Conservation (phyloP, 169 alveolate species). For the Cryptosporidium parvum region DNA sequence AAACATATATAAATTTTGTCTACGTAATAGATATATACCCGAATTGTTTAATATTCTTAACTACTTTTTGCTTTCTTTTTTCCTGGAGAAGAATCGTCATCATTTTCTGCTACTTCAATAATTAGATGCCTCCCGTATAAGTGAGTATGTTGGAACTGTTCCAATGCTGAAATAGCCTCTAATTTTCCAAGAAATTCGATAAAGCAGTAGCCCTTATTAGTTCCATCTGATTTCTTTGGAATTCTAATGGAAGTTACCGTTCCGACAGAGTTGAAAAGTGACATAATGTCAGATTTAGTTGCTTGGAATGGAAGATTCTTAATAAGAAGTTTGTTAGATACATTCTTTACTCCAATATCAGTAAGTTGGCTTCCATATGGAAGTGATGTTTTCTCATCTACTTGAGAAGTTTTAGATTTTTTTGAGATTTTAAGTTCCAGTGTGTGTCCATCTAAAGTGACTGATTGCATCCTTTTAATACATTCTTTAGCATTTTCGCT, state of each 20-base stretch:
- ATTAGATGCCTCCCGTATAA: slow-evolving; percentile 93
- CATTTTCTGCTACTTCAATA: slow-evolving; percentile 87
- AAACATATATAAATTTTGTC: not conserved
- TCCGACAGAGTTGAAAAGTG: slow-evolving; percentile 92
- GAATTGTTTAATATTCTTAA: not conserved
- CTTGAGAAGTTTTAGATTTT: slow-evolving; percentile 32
- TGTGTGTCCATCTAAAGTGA: slow-evolving; percentile 82
- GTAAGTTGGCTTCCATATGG: not conserved
- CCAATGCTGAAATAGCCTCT: slow-evolving; percentile 91
- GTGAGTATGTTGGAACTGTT: slow-evolving; percentile 90
- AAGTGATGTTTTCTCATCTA: not conserved
- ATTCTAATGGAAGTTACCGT: slow-evolving; percentile 89
- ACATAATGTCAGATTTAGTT: slow-evolving; percentile 89
- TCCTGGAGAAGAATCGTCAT: slow-evolving; percentile 14
- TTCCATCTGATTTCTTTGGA: slow-evolving; percentile 90
- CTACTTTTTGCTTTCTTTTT: not conserved
- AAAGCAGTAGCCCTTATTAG: slow-evolving; percentile 94
- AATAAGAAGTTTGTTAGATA: slow-evolving; percentile 89
- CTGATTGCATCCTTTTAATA: slow-evolving; percentile 79
- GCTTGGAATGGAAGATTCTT: slow-evolving; percentile 96
- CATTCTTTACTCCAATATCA: slow-evolving; percentile 76
- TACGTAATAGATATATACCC: not conserved
- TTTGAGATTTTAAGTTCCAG: slow-evolving; percentile 80
- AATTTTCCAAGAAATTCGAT: slow-evolving; percentile 90
- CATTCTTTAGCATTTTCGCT: slow-evolving; percentile 78